Percentiles rank a stretch among this genome's conserved stretches.
These are phyloP conservation scores for Colletotrichum endophyticum DNA, from an alignment of 2,329 filamentous ascomycete species.

Conservation along the genomic window DNA sequence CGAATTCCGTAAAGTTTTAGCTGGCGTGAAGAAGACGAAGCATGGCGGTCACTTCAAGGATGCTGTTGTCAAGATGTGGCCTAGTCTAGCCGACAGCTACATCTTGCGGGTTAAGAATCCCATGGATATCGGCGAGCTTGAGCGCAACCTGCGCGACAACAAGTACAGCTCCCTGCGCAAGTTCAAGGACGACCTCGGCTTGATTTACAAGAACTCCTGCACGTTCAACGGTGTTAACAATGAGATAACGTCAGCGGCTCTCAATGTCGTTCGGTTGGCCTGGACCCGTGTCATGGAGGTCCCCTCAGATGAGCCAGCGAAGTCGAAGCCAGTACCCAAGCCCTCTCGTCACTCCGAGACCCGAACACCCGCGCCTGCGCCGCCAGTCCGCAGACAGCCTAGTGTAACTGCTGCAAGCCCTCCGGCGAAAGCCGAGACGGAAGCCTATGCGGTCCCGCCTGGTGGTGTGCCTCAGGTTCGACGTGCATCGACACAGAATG, in stretches of 20 bases:
- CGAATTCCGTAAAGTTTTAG: constrained; percentile 69
- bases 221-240: constrained; percentile 85
- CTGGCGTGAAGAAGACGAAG: constrained; percentile 85
- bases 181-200: constrained; percentile 75
- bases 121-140: constrained; percentile 85
- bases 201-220: constrained; percentile 80
- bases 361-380: constrained; percentile 38
- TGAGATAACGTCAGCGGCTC: constrained; percentile 66
- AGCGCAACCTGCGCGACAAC: constrained; percentile 74
- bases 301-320: constrained; percentile 59
- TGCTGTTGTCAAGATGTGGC: constrained; percentile 78
- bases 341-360: constrained; percentile 51
- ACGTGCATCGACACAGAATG: constrained; percentile 79
- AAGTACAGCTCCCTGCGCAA: constrained; percentile 72
- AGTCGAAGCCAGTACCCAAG: constrained; percentile 57
- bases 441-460: constrained; percentile 75
- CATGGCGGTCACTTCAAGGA: constrained; percentile 76
- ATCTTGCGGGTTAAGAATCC: constrained; percentile 73
- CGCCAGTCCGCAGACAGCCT: constrained; percentile 32
- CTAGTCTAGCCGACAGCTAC: constrained; percentile 78
- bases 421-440: constrained; percentile 34
- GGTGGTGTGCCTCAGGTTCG: constrained; percentile 83
- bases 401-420: constrained; percentile 36
- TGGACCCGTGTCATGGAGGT: constrained; percentile 50
- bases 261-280: constrained; percentile 60